A percentile compares a stretch with the other conserved stretches of the same genome.
phyloP scores from a whole-genome alignment of 225 moss, liverwort and hornwort genomes.

The Ulota crispa region DNA sequence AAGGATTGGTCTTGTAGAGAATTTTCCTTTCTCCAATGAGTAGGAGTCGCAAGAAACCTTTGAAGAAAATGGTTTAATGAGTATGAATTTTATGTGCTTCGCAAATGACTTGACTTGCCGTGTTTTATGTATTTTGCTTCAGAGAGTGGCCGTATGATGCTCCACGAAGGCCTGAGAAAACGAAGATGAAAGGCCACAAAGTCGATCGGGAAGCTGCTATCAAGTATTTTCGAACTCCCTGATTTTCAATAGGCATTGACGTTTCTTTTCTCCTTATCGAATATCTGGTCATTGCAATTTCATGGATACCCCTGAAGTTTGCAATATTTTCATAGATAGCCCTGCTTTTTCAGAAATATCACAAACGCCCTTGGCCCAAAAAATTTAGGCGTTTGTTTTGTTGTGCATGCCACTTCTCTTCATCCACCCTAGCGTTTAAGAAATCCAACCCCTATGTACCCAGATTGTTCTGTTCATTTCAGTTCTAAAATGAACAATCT shows the following conservation, averaged over 20 bases:
- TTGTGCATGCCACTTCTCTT: too few relatives aligned
- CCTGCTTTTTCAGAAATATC: too few relatives aligned
- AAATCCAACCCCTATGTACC: too few relatives aligned
- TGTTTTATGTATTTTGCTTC: constrained; percentile 14
- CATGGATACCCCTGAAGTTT: too few relatives aligned
- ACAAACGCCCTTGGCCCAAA: too few relatives aligned
- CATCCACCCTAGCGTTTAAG: too few relatives aligned
- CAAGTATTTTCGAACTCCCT: constrained; percentile 46
- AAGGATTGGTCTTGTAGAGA: neutral
- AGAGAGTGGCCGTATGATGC: constrained; percentile 88
- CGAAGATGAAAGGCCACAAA: constrained; percentile 86
- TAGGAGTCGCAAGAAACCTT: neutral
- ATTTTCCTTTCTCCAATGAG: neutral
- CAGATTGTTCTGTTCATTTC: too few relatives aligned
- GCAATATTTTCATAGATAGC: too few relatives aligned
- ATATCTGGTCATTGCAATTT: neutral
- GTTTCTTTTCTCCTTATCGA: neutral
- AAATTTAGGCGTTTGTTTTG: too few relatives aligned
- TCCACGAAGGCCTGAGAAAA: constrained; percentile 75
- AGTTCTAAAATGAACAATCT: too few relatives aligned
- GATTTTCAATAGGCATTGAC: neutral
- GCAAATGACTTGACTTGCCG: neutral
- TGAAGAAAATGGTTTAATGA: neutral
- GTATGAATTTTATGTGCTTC: neutral
- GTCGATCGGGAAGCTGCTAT: constrained; percentile 82